phyloP scores from a whole-genome alignment of 208 protist genomes.

The Trypanosomatidae sp. region DNA sequence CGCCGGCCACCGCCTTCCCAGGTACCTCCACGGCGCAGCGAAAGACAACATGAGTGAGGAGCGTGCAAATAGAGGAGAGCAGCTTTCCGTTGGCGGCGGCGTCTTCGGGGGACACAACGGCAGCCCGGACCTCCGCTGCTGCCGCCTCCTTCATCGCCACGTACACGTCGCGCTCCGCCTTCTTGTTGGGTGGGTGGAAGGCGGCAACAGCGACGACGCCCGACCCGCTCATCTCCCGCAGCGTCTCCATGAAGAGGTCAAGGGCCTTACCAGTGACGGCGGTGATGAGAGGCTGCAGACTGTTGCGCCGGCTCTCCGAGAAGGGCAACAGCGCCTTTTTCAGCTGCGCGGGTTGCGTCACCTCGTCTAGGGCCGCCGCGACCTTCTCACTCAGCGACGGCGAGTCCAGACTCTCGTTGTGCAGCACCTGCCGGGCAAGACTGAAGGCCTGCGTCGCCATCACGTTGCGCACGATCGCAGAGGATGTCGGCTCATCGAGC shows the following conservation, averaged over 20 bases:
- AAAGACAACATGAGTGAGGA: conserved; percentile 47
- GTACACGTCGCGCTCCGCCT: conserved; percentile 58
- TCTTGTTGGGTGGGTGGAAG: conserved; percentile 74
- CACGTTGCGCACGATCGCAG: conserved; percentile 36
- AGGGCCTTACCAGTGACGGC: conserved; percentile 46
- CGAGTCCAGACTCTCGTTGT: conserved; percentile 65
- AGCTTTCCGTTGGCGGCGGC: conserved; percentile 39
- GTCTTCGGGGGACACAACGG: conserved; percentile 33
- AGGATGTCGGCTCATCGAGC: conserved; percentile 41
- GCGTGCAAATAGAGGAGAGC: conserved; percentile 49
- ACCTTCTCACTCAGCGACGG: conserved; percentile 42
- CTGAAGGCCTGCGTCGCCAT: conserved; percentile 39
- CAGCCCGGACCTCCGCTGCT: conserved; percentile 16
- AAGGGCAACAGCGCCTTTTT: conserved; percentile 42
- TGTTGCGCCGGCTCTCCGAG: conserved; percentile 33
- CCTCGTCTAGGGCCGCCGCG: conserved; percentile 28
- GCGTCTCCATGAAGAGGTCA: conserved; percentile 32
- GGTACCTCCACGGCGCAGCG: conserved; percentile 56
- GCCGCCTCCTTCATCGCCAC: conserved; percentile 30
- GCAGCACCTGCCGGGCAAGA: conserved; percentile 41
- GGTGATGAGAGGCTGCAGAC: conserved; percentile 42
- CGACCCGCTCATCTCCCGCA: conserved; percentile 49
- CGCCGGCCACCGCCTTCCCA: conserved; percentile 54
- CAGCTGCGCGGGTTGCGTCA: conserved; percentile 27
- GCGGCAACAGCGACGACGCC: conserved; percentile 55